Base-by-base conservation (phyloP, 2,329 filamentous ascomycete genomes). In the Sclerotinia glacialis region DNA sequence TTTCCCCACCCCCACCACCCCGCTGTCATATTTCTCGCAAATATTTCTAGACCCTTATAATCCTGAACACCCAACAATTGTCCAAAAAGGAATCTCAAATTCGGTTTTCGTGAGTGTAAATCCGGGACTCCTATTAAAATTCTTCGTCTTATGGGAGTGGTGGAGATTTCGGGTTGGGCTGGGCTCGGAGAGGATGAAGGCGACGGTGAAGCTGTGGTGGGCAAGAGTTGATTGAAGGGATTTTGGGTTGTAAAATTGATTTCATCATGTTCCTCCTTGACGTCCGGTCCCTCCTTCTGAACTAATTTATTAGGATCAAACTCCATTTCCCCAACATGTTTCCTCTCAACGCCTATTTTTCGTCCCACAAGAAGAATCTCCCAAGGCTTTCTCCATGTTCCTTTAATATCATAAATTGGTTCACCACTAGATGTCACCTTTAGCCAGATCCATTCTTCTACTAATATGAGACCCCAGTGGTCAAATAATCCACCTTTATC, bases 1-100 rank as follows among this genome's bases (percentile, higher is more conserved):
- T 93, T 83, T 3, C 91, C 91, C 90, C 89, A 93, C 37, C 85
- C 84, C 83, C 87, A 90, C 91, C 91, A 94, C 0, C 89, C 89
- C 9, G 86, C 83, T 1, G 90, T 91, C 54, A 92, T 78, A 74
- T 89, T 86, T 66, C 91, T 82, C 1, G 90, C 89, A 78, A 94
- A 95, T 2, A 93, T 80, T 77, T 95, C 91, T n/a, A 93, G 79
- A 2, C 84, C 89, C 21, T 75, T 74, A 71, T 86, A 88, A 2
- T 79, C 76, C 6, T 73, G 56, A 46, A 74, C 69, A 2, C 80
- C 79, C 37, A 91, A 72, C n/a, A 87, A 72, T 5, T 81, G 78
- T 64, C 84, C 81, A 59, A 92, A 83, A 28, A 91, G 71, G 2
- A 77, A 73, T 68, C 87, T 86, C 65, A 94, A 74, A 72, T 87